These are phyloP conservation scores for Macrotyloma uniflorum DNA, from an alignment of 306 rosid genomes.

Conservation along the genomic window DNA sequence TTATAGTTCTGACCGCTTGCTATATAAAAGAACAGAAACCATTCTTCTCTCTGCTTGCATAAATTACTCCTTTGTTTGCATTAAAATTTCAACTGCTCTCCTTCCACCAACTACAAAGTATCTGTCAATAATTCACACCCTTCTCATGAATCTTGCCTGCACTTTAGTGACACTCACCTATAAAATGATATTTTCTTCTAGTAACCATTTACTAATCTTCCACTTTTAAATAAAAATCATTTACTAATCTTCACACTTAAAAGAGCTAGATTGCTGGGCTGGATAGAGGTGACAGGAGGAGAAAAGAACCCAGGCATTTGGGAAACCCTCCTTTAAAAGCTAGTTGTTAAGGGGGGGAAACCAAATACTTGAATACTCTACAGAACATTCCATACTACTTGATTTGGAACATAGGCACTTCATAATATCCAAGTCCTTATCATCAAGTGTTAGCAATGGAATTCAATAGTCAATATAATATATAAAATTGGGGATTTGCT, in stretches of 20 bases:
- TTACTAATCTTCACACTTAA: not conserved
- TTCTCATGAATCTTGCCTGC: not conserved
- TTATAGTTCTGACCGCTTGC: not conserved
- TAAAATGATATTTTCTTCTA: slow-evolving; percentile 1
- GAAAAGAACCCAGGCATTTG: no score
- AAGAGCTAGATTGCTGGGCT: not conserved
- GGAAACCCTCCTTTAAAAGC: no score
- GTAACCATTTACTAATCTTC: not conserved
- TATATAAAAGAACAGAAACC: not conserved
- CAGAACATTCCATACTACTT: no score
- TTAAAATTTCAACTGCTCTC: not conserved
- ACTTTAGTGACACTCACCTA: not conserved
- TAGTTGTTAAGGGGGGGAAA: no score
- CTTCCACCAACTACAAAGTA: not conserved
- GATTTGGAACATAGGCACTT: no score
- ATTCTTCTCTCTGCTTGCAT: not conserved
- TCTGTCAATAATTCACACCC: not conserved
- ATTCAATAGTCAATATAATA: not conserved
- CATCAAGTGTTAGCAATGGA: not conserved
- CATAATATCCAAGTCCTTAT: no score
- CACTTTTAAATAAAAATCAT: not conserved
- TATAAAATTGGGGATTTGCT: not conserved
- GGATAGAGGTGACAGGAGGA: not conserved
- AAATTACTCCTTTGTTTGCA: not conserved
- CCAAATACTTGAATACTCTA: no score